A percentile compares a stretch with the other conserved stretches of the same genome.
Evolutionary conservation across 768 basidiomycete genomes (phyloP).

Genomic region (Leccinellum luteum): DNA sequence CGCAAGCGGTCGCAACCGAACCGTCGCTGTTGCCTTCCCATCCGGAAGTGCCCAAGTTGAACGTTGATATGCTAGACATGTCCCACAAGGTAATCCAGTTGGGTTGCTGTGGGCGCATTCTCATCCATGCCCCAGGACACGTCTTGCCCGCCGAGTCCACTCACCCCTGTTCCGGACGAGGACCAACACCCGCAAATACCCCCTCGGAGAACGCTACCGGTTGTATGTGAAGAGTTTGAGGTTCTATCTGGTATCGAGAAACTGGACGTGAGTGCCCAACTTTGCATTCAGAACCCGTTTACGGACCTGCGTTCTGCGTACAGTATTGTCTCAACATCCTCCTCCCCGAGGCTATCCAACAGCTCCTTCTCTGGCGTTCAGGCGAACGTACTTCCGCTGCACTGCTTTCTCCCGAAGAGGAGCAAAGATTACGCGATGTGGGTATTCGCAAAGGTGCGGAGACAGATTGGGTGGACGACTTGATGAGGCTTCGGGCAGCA

Average conservation of each 20-base stretch:
- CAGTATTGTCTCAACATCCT: slow-evolving; percentile 75
- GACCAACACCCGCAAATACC: background rate
- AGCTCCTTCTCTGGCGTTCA: slow-evolving; percentile 70
- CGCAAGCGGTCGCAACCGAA: slow-evolving; percentile 30
- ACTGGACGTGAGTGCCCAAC: slow-evolving; percentile 41
- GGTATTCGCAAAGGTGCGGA: slow-evolving; percentile 48
- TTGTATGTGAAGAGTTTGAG: slow-evolving; percentile 45
- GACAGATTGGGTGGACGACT: slow-evolving; percentile 69
- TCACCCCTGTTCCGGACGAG: slow-evolving; percentile 19
- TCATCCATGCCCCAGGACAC: slow-evolving; percentile 13
- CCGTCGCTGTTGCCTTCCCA: slow-evolving; percentile 26
- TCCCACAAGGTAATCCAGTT: slow-evolving; percentile 11
- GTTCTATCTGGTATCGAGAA: slow-evolving; percentile 45
- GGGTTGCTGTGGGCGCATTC: background rate
- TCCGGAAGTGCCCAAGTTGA: slow-evolving; percentile 21
- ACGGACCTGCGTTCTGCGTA: background rate
- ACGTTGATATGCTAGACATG: slow-evolving; percentile 4
- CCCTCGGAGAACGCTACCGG: slow-evolving; percentile 14
- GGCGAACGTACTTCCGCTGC: slow-evolving; percentile 52
- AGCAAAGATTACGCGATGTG: slow-evolving; percentile 49
- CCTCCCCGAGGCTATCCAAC: slow-evolving; percentile 66
- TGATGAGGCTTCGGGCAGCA: slow-evolving; percentile 40
- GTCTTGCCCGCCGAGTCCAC: slow-evolving; percentile 20
- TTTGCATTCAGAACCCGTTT: background rate
- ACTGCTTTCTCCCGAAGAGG: slow-evolving; percentile 52